phyloP scores from a whole-genome alignment of 106 monocot genomes.

The Triglochin maritima region DNA sequence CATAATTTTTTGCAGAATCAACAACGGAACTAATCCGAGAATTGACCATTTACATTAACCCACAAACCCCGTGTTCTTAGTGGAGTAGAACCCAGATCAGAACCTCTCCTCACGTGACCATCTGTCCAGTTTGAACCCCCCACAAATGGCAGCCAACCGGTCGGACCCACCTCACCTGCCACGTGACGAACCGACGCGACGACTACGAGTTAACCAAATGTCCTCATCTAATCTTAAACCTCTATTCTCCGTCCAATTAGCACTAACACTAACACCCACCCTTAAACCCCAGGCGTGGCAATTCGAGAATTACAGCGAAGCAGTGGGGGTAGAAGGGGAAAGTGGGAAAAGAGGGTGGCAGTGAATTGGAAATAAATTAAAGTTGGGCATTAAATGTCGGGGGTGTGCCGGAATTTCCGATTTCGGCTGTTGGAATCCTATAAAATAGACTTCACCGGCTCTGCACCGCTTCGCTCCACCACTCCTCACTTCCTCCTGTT shows the following conservation, averaged over 20 bases:
- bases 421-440: slow-evolving; percentile 8
- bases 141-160: too few species aligned
- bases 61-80: not conserved
- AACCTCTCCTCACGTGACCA: not conserved
- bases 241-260: too few species aligned
- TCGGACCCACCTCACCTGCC: too few species aligned
- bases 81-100: not conserved
- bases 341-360: not conserved
- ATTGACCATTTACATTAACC: slow-evolving; percentile 1
- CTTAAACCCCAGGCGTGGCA: too few species aligned
- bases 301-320: too few species aligned
- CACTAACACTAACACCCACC: too few species aligned
- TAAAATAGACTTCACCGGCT: not conserved
- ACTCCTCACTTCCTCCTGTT: not conserved
- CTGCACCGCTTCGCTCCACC: not conserved
- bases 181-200: too few species aligned
- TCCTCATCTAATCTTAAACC: not conserved
- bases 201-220: too few species aligned
- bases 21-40: not conserved
- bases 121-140: not conserved
- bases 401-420: not conserved
- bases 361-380: slow-evolving; percentile 4
- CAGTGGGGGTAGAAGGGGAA: not conserved
- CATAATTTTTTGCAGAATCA: too few species aligned
- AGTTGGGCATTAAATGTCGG: not conserved